These are phyloP conservation scores for Pilobolus umbonatus DNA, from an alignment of 192 early-diverging fungal genomes.

Conservation along the genomic window DNA sequence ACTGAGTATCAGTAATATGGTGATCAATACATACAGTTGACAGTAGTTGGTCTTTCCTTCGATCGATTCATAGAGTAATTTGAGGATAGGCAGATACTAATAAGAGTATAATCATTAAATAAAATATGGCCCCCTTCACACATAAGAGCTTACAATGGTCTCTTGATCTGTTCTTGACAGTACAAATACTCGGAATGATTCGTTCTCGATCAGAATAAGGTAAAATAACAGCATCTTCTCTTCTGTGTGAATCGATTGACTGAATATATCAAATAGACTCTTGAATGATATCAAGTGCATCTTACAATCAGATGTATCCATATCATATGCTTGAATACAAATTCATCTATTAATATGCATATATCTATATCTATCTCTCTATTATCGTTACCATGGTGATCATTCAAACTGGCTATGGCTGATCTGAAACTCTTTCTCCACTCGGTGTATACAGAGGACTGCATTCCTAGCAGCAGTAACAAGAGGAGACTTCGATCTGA, in stretches of 20 bases:
- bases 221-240: constrained; percentile 65
- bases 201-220: constrained; percentile 59
- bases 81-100: constrained; percentile 58
- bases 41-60: constrained; percentile 57
- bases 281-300: constrained; percentile 29
- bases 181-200: constrained; percentile 63
- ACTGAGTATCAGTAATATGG: constrained; percentile 60
- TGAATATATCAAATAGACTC: constrained; percentile 31
- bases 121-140: too few species aligned
- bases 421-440: constrained; percentile 17
- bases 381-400: constrained; percentile 24
- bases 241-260: constrained; percentile 43
- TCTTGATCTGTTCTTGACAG: constrained; percentile 74
- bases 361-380: not conserved
- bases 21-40: constrained; percentile 63
- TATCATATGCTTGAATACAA: constrained; percentile 14
- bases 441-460: constrained; percentile 1
- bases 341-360: not conserved
- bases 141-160: constrained; percentile 53
- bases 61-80: constrained; percentile 60
- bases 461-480: constrained; percentile 47
- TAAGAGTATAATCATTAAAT: not conserved
- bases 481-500: constrained; percentile 59
- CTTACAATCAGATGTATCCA: constrained; percentile 6
- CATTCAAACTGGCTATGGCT: constrained; percentile 21